Conservation (phyloP, 140 eudicot genomes). For the Bidens hawaiensis region DNA sequence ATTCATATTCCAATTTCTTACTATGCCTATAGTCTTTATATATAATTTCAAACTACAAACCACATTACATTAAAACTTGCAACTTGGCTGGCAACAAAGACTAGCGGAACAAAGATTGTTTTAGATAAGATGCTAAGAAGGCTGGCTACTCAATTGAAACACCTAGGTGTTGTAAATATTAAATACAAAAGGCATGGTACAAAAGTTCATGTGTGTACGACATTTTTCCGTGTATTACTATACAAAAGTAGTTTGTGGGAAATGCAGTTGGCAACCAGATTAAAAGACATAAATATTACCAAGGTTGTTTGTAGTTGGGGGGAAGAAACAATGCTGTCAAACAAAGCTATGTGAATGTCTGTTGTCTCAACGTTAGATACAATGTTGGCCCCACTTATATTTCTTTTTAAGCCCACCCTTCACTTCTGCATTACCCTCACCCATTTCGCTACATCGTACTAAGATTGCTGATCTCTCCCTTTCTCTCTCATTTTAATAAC, state of each 20-base stretch:
- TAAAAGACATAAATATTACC: constrained; percentile 18
- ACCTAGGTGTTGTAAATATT: too few relatives aligned
- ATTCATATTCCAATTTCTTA: too few relatives aligned
- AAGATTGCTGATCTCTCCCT: background rate
- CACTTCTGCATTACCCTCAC: constrained; percentile 7
- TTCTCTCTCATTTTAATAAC: background rate
- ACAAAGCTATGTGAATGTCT: constrained; percentile 16
- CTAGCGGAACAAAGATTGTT: too few relatives aligned
- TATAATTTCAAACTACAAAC: too few relatives aligned
- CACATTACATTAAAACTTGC: too few relatives aligned
- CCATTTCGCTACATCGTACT: background rate
- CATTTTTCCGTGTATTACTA: constrained; percentile 12
- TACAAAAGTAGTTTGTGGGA: constrained; percentile 13
- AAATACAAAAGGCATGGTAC: background rate
- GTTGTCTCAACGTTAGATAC: constrained; percentile 24
- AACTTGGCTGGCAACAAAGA: too few relatives aligned
- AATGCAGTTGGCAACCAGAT: constrained; percentile 37
- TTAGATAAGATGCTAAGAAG: too few relatives aligned
- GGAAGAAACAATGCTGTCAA: constrained; percentile 29
- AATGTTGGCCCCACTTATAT: constrained; percentile 3
- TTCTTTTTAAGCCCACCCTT: constrained; percentile 20
- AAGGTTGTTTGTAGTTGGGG: constrained; percentile 15
- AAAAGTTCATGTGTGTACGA: background rate
- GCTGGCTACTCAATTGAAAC: too few relatives aligned
- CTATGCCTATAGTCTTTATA: too few relatives aligned